Base-by-base conservation (phyloP, 441 rosid genomes). In the Jatropha podagrica region DNA sequence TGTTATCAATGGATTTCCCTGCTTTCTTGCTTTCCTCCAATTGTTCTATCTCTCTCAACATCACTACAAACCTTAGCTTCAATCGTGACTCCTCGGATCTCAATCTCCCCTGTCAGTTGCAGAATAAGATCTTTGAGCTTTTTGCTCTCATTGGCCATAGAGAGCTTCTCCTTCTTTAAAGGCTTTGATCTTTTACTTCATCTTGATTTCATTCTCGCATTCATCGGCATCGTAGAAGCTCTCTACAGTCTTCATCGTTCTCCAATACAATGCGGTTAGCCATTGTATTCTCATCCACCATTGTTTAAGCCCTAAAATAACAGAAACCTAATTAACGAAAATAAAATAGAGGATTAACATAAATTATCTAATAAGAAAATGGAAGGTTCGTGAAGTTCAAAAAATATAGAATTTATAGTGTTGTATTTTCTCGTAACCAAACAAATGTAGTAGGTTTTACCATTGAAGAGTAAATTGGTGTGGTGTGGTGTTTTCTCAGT, bases 11-110 rank as follows among this genome's bases (percentile, higher is more conserved):
- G 5, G 89, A 74, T 12, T 90, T 92, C 0, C 90, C 60, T 8
- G 79, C 81, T 75, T 42, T 83, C 78, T 80, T 83, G 27, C 83
- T 87, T 65, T 85, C 90, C 71, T 89, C 90, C 7, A 85, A 80
- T 11, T 82, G 76, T 54, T 90, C 91, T 1, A 78, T 74, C 77
- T 90, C 91, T 15, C 51, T 83, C 74, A 80, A 88, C 87, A 90
- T 64, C 11, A 71, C 82, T 62, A 37, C 80, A 3, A 89, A 55
- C 56, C 76, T 85, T 75, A 74, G 81, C 75, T 82, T 85, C 90
- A 77, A 73, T 69, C 63, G 81, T 18, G 55, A 84, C 68, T 80
- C 87, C 1, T 68, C 83, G 5, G 78, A 66, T 82, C 52, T 85
- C 84, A 3, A 88, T 69, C 79, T 88, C 88, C 2, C 52, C 80